These are phyloP conservation scores for Blastobotrys malaysiensis DNA, from an alignment of 1,139 yeast genomes.

Conservation along the genomic window DNA sequence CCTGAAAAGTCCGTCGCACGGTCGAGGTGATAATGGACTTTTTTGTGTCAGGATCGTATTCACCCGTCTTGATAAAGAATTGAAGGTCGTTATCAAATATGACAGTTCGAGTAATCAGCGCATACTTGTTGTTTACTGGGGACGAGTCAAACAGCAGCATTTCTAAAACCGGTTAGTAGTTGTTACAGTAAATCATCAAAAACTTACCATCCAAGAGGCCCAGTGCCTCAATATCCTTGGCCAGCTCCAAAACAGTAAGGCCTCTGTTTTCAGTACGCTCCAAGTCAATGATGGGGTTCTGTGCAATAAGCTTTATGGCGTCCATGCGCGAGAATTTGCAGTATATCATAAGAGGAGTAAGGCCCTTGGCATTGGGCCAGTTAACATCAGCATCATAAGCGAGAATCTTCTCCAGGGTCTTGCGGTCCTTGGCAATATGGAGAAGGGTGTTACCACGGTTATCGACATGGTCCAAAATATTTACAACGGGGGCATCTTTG, in stretches of 20 bases:
- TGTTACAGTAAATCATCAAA: slow-evolving; percentile 15
- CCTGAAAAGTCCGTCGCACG: slow-evolving; percentile 38
- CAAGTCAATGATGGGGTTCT: slow-evolving; percentile 28
- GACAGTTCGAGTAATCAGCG: slow-evolving; percentile 27
- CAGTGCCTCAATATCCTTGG: slow-evolving; percentile 43
- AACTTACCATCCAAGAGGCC: slow-evolving; percentile 40
- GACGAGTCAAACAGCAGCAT: slow-evolving; percentile 15
- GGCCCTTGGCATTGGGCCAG: slow-evolving; percentile 50
- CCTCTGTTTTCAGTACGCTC: slow-evolving; percentile 27
- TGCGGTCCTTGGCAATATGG: slow-evolving; percentile 53
- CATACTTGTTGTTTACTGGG: slow-evolving; percentile 16
- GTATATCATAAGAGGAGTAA: slow-evolving; percentile 67
- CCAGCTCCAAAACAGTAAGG: slow-evolving; percentile 49
- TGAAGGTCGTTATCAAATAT: slow-evolving; percentile 26
- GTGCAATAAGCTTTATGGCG: slow-evolving; percentile 42
- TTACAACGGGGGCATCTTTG: slow-evolving; percentile 35
- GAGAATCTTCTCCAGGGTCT: slow-evolving; percentile 41
- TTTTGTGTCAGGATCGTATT: slow-evolving; percentile 7
- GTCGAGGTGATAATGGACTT: slow-evolving; percentile 17
- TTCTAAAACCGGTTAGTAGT: slow-evolving; percentile 7
- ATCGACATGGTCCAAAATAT: slow-evolving; percentile 57
- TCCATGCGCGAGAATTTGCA: slow-evolving; percentile 64
- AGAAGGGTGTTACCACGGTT: slow-evolving; percentile 66
- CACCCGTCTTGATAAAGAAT: slow-evolving; percentile 31
- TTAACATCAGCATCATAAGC: slow-evolving; percentile 50